Percentiles rank a stretch among this genome's conserved stretches.
These are phyloP conservation scores for Aureobasidium sp. DNA, from an alignment of 2,329 filamentous ascomycete genomes.

Conservation along the genomic window DNA sequence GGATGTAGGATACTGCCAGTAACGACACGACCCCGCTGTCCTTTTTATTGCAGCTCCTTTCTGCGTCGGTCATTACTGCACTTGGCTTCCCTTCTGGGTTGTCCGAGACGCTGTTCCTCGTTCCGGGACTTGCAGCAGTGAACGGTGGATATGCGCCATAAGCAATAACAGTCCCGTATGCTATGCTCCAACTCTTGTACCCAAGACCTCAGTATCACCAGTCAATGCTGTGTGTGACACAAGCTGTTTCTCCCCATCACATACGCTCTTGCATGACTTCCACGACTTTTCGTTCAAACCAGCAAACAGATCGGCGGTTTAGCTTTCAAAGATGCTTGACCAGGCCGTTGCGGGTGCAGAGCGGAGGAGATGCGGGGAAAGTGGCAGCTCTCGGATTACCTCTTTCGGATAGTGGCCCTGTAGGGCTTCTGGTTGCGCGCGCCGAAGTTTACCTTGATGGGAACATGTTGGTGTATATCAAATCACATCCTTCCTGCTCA, in stretches of 20 bases:
- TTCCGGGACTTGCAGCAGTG: background rate
- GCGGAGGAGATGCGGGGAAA: background rate
- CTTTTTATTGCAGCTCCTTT: conserved; percentile 5
- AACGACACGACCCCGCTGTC: background rate
- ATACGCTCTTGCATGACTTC: background rate
- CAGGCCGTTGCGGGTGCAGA: background rate
- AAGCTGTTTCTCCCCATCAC: background rate
- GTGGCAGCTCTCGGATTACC: background rate
- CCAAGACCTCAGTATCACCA: background rate
- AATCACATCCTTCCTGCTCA: background rate
- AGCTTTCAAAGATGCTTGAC: background rate
- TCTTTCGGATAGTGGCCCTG: background rate
- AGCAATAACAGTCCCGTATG: background rate
- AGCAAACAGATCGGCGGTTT: background rate
- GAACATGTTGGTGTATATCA: background rate
- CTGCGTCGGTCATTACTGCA: background rate
- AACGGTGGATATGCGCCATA: background rate
- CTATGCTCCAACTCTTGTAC: background rate
- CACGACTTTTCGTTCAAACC: background rate
- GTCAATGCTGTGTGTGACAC: too few species aligned
- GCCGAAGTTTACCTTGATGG: background rate
- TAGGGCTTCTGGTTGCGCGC: background rate
- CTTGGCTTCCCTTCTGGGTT: conserved; percentile 7
- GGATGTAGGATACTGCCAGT: background rate
- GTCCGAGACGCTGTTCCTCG: conserved; percentile 7